Evolutionary conservation across 306 rosid genomes (phyloP).

Genomic region (Quercus suber): DNA sequence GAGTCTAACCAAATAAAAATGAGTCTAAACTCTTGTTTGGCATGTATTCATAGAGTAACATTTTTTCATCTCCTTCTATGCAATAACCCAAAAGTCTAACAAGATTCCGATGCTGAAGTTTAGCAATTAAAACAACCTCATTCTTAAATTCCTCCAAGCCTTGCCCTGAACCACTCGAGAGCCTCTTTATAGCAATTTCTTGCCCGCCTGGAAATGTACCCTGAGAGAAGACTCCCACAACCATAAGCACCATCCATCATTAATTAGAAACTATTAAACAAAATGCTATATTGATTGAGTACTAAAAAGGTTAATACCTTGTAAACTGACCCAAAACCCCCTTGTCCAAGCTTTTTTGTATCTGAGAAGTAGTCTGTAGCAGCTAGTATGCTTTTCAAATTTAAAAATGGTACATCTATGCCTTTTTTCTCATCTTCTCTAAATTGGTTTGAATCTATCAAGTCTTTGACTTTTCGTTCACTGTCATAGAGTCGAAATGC

Average conservation of each 20-base stretch:
- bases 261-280: background rate
- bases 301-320: conserved; percentile 23
- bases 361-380: conserved; percentile 57
- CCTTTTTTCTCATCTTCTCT: conserved; percentile 31
- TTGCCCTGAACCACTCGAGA: conserved; percentile 41
- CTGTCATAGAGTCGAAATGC: conserved; percentile 11
- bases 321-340: conserved; percentile 64
- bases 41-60: conserved; percentile 50
- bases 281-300: background rate
- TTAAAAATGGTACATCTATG: conserved; percentile 36
- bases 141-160: conserved; percentile 50
- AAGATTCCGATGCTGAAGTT: conserved; percentile 50
- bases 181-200: conserved; percentile 46
- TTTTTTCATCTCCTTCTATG: conserved; percentile 35
- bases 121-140: conserved; percentile 44
- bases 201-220: conserved; percentile 32
- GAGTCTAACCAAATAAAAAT: conserved; percentile 43
- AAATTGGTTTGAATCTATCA: conserved; percentile 22
- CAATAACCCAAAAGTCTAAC: conserved; percentile 48
- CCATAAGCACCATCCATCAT: background rate
- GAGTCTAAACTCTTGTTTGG: conserved; percentile 49
- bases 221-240: background rate
- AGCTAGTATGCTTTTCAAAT: conserved; percentile 21
- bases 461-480: conserved; percentile 21
- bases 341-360: conserved; percentile 45